Conservation (phyloP, 805 yeast genomes). For the Sugiyamaella valdiviana region DNA sequence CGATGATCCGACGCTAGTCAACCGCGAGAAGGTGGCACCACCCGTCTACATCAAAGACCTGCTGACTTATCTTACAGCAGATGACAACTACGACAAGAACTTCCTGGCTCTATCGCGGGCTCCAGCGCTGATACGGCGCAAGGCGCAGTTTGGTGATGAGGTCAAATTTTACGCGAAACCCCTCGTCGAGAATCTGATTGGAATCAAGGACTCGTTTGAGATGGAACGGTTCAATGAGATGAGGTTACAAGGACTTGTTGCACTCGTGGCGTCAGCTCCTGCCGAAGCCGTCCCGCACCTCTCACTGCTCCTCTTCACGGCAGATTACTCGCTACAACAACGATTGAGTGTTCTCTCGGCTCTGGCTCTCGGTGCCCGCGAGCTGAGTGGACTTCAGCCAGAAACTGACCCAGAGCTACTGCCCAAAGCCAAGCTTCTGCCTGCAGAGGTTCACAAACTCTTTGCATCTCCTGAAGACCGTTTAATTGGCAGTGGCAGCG, state of each 20-base stretch:
- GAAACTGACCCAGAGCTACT: slow-evolving; percentile 31
- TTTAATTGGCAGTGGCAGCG: slow-evolving; percentile 24
- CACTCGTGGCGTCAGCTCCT: slow-evolving; percentile 55
- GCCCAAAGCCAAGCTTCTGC: neutral
- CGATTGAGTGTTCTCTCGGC: slow-evolving; percentile 64
- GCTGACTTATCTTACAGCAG: slow-evolving; percentile 46
- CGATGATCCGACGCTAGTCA: slow-evolving; percentile 39
- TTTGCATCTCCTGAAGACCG: neutral
- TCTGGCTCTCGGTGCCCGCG: slow-evolving; percentile 66
- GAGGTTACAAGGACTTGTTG: slow-evolving; percentile 57
- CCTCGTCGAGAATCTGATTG: slow-evolving; percentile 46
- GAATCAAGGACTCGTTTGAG: slow-evolving; percentile 51
- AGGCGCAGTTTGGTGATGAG: slow-evolving; percentile 54
- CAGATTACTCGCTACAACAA: slow-evolving; percentile 79
- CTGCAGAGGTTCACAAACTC: slow-evolving; percentile 6
- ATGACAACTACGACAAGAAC: slow-evolving; percentile 43
- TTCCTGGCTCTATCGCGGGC: slow-evolving; percentile 46
- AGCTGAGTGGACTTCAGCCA: slow-evolving; percentile 59
- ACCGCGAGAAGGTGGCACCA: slow-evolving; percentile 34
- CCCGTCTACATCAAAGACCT: slow-evolving; percentile 75
- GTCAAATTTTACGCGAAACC: slow-evolving; percentile 52
- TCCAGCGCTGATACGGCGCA: slow-evolving; percentile 58
- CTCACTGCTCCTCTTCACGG: slow-evolving; percentile 46
- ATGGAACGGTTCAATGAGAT: slow-evolving; percentile 56
- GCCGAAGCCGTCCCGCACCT: slow-evolving; percentile 32